Evolutionary conservation across 306 rosid species (phyloP), one percentile per base, ranked within the genome.

Genomic region (Astragalus glycyphyllos): DNA sequence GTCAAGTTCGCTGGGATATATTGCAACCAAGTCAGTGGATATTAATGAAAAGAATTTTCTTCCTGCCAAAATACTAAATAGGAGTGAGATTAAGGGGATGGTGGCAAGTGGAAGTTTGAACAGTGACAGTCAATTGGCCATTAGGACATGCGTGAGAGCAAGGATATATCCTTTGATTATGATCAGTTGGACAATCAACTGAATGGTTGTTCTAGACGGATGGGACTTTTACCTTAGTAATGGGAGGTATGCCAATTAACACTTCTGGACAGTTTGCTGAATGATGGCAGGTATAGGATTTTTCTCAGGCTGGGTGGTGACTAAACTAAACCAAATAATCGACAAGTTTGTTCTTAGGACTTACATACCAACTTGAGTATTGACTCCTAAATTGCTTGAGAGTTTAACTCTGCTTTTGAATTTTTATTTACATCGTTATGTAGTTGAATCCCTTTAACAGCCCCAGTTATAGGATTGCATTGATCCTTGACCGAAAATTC

Each of bases 1-100:
- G 51, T 11, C 50, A 61, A 38, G 37, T 61, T 20, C 5, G 14
- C 26, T 63, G 69, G 34, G 20, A 42, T 42, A 42, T 63, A 63
- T 16, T 42, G 53, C 54, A 6, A 42, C 17, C 7, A 16, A 42
- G 23, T 20, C 14, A 6, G 20, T 20, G 7, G 8, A 46, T 63
- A 42, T 41, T 20, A 1, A 20, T 42, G 38, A 10, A 62, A 62
- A 62, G 26, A 10, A 1, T 6, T 26, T 26, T 65, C 70, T 65
- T 35, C 8, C 38, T 46, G n/a, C 34, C 41, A 62, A 45, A 63
- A 63, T 44, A 23, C 11, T 8, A 11, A 44, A 63, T 58, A 32
- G 64, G 23, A 58, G 64, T 58, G 10, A 58, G 44, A 63, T 7
- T 63, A 26, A 20, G 10, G 2, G 15, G 14, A 42, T n/a, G 51